Evolutionary conservation across 208 protist species (phyloP), one percentile per base, ranked within the genome.

Genomic region (Crithidia thermophila): DNA sequence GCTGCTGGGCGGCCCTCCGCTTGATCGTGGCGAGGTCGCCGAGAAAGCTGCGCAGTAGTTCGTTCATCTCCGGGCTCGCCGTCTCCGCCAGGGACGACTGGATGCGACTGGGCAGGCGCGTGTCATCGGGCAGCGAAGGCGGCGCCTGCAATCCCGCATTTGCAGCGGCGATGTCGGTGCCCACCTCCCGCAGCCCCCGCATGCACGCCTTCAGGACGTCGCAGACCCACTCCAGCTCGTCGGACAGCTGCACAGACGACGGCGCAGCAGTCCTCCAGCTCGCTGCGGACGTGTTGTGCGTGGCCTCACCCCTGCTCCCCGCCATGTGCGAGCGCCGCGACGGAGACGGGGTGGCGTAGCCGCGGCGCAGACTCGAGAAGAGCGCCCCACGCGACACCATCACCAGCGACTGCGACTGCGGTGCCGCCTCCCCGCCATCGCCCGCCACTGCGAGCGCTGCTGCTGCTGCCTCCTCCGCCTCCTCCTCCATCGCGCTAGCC

Each of bases 121-220:
- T 33, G 36, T 39, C 50, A 46, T 34, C 20, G 20, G 46, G n/a
- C 23, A 58, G 30, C 31, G 47, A 52, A 14, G 20, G 49, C 36
- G 56, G 49, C 13, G 52, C 57, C 47, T 55, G 47, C 23, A 77
- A 55, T 34, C 21, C 55, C 33, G 55, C 49, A 7, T 47, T 33
- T 42, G 72, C 77, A 2, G 66, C 53, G 2, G 8, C 46, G 14
- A 77, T 52, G 46, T 58, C 61, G 25, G 40, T 16, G 49, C 55
- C 58, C 45, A 80, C 70, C 30, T 79, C 78, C 0, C 34, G 67
- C 30, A 88, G 45, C 0, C 78, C 83, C 25, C 51, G 46, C 60
- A 79, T 56, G 30, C 77, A 86, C 28, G 87, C 87, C 68, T 87
- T 85, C 33, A 93, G 55, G 13, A 84, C 76, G 55, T 93, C 87